Base-by-base conservation (phyloP, 306 rosid species). In the Vicia faba region DNA sequence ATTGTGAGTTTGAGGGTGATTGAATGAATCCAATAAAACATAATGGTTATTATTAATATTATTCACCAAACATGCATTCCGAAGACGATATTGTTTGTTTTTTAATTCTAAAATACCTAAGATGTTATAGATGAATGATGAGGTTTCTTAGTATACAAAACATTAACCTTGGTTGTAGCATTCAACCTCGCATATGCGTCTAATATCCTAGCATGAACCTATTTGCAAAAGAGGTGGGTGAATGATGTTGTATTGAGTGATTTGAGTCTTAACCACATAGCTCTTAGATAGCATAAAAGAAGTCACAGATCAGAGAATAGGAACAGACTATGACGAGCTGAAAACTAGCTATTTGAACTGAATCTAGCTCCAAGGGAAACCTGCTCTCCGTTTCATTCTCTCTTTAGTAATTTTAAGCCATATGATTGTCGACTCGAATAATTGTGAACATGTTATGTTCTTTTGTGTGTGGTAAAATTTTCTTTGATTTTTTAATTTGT, bases 281-380 rank as follows among this genome's bases (percentile, higher is more conserved):
- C 28, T 50, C 56, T 15, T 15, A 44, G 18, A 18, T 0, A 19
- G 28, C 56, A 50, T 19, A 18, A 18, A 8, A 3, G 5, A 18
- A 18, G 26, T 19, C 26, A 54, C 3, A 19, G 38, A 28, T 15
- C 6, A 1, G 40, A 28, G 38, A 56, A 28, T 19, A 56, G 31
- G 40, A 11, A 56, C 40, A 7, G 11, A 56, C 11, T 26, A n/a
- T 56, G 20, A 56, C 5, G 19, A 25, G 38, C 16, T 28, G 40
- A 56, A 56, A 56, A 38, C 40, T 13, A 28, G 14, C 2, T 28
- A 7, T 23, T 29, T 14, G 14, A 54, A 35, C 4, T 25, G 13
- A 54, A 54, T 54, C 16, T n/a, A 54, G 36, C 15, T 54, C 40
- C 40, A 56, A 56, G 33, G 14, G 33, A 33, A 56, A 29, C n/a